Evolutionary conservation across 306 rosid genomes (phyloP), one percentile per base, ranked within the genome.

Genomic region (Fragaria vesca): DNA sequence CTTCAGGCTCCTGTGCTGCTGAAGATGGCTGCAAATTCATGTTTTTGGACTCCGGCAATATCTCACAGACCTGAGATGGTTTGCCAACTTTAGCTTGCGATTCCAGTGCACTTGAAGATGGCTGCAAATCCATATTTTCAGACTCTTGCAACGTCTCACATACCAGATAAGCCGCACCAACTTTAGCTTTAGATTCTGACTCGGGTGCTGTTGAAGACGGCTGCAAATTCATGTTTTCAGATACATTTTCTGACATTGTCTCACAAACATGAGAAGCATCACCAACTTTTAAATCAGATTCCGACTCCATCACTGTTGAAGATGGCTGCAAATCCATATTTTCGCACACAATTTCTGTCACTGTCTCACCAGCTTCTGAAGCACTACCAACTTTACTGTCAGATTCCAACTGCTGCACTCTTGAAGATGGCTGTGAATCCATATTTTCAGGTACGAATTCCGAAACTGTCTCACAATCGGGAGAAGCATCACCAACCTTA

Each of bases 331-430:
- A 10, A 58, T 58, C 34, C 32, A 11, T 11, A 0, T 24, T 58
- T 58, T 58, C 72, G 4, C 30, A 6, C 30, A 21, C 57, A 24
- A n/a, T 16, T 28, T 73, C 75, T 20, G 65, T 26, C 45, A 20
- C 24, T 15, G 76, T 47, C 36, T 50, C 76, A 72, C 75, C 45
- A 58, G n/a, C 54, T 45, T 12, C 78, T 52, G 80, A 67, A 81
- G 50, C 66, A 73, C 52, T 78, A 75, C 42, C 50, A 30, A 46
- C 76, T 68, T 80, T 70, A 62, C 32, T 66, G 47, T 83, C 79
- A 57, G 66, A 66, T 60, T 80, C 71, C 38, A 69, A 58, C 65
- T 60, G 74, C 12, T n/a, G 21, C 2, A 7, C 67, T 21, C 50
- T 73, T 40, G 67, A 28, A 73, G 52, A 17, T 73, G n/a, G 51